Conservation (phyloP, 2,329 filamentous ascomycete species). For the Hypoxylon sp. region DNA sequence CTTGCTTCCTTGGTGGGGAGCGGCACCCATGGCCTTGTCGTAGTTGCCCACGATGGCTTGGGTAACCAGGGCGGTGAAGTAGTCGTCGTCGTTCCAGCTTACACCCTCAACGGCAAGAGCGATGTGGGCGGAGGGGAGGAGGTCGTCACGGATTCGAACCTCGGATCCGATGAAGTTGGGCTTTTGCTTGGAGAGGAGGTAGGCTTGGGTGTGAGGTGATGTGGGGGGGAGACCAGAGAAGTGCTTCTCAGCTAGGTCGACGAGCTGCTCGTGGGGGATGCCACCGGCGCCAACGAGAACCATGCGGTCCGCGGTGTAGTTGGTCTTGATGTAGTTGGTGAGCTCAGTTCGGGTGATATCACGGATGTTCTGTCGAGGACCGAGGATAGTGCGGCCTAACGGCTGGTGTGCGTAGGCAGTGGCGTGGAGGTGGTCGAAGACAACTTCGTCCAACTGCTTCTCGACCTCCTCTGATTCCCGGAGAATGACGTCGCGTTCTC, state of each 20-base stretch:
- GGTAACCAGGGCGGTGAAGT: conserved; percentile 97
- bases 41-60: conserved; percentile 99
- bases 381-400: conserved; percentile 96
- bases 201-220: conserved; percentile 81
- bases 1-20: conserved; percentile 97
- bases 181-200: conserved; percentile 84
- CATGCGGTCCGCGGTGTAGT: conserved; percentile 99
- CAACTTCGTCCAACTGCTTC: conserved; percentile 99
- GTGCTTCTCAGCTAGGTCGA: conserved; percentile 96
- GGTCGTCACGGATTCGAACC: conserved; percentile 95
- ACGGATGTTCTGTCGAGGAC: conserved; percentile 97
- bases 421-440: conserved; percentile 98
- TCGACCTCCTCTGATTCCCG: conserved; percentile 99
- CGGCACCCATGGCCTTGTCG: conserved; percentile 98
- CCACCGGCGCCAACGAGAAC: conserved; percentile 96
- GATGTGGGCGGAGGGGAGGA: conserved; percentile 95
- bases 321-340: conserved; percentile 97
- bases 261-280: conserved; percentile 92
- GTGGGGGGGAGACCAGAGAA: conserved; percentile 85
- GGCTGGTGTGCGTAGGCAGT: conserved; percentile 98
- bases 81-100: conserved; percentile 99
- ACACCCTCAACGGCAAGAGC: conserved; percentile 99
- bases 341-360: conserved; percentile 94
- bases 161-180: conserved; percentile 98
- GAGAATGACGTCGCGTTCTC: conserved; percentile 98